Evolutionary conservation across 306 rosid genomes (phyloP).

Genomic region (Lathyrus aphaca): DNA sequence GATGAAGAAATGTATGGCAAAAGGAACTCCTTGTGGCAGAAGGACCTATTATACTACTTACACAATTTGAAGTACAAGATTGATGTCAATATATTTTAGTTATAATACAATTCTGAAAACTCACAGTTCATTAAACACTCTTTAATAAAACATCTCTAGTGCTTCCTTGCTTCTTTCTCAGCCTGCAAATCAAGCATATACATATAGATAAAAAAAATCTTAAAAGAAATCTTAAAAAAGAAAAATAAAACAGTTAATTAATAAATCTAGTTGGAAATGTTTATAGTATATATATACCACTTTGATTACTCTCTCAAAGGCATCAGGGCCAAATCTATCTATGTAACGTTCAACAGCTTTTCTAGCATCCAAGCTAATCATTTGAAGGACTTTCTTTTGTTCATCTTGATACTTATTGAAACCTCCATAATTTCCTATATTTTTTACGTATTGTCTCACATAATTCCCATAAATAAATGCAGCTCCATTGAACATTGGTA

Average conservation of each 20-base stretch:
- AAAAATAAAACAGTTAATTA: neutral
- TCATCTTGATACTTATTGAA: constrained; percentile 48
- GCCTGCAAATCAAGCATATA: constrained; percentile 59
- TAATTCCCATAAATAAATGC: constrained; percentile 73
- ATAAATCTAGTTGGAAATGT: neutral
- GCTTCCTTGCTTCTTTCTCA: constrained; percentile 80
- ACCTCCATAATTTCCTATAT: constrained; percentile 42
- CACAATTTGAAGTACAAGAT: no score
- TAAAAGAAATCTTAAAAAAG: neutral
- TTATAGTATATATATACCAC: constrained; percentile 50
- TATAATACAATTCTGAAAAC: no score
- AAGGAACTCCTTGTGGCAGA: no score
- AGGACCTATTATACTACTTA: no score
- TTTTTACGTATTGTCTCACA: constrained; percentile 74
- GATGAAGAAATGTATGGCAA: no score
- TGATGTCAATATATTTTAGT: no score
- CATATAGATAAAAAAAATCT: neutral
- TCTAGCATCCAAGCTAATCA: constrained; percentile 86
- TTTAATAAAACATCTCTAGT: constrained; percentile 43
- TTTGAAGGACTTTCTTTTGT: constrained; percentile 69
- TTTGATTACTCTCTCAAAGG: constrained; percentile 72
- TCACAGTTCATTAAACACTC: no score
- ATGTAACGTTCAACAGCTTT: constrained; percentile 74
- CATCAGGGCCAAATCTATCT: constrained; percentile 63
- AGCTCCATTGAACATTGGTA: constrained; percentile 90